Conservation (phyloP, 768 basidiomycete species). For the Leccinum subtestaceum region DNA sequence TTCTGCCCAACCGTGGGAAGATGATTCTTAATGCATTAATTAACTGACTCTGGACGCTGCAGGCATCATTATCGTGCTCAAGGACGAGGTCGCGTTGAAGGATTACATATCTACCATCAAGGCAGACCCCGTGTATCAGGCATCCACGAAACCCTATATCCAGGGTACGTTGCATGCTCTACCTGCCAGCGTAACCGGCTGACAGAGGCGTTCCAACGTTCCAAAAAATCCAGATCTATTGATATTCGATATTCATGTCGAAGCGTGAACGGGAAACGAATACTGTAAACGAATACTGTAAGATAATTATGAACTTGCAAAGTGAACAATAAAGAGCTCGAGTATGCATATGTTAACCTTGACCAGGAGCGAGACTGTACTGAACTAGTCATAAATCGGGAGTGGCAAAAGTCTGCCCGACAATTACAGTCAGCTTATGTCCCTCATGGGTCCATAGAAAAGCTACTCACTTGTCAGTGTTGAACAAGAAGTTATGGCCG, state of each 20-base stretch:
- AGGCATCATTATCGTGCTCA: neutral
- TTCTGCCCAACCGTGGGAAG: neutral
- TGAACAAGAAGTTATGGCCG: constrained; percentile 91
- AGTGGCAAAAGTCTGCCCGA: constrained; percentile 51
- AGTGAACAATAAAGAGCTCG: constrained; percentile 6
- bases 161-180: constrained; percentile 14
- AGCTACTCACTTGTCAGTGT: constrained; percentile 65
- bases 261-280: constrained; percentile 7
- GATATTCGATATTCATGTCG: constrained; percentile 22
- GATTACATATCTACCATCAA: neutral
- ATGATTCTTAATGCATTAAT: neutral
- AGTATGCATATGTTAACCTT: neutral
- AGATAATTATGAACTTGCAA: neutral
- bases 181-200: neutral
- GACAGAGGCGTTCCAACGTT: neutral
- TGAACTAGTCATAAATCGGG: constrained; percentile 62
- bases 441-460: neutral
- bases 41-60: neutral
- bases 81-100: neutral
- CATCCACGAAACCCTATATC: constrained; percentile 2
- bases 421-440: constrained; percentile 6
- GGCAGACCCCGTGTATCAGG: constrained; percentile 12
- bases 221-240: constrained; percentile 14
- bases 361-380: neutral
- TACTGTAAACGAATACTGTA: neutral